Base-by-base conservation (phyloP, 1,284 basidiomycete genomes). In the Pyrrhoderma noxium region DNA sequence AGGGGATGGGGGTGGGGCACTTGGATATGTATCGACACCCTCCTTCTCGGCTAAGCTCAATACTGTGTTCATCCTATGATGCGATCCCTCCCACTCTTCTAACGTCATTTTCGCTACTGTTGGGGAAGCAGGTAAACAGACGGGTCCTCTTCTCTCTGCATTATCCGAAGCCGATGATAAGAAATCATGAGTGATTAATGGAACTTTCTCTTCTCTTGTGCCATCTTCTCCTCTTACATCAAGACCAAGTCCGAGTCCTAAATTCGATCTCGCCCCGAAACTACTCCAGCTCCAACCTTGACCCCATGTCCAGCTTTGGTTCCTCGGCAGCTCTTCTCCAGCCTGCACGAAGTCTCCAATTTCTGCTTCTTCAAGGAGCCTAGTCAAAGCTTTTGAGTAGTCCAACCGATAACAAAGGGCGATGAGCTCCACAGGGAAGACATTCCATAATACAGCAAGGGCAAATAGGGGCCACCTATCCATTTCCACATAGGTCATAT, bases 341-440 rank as follows among this genome's bases (percentile, higher is more conserved):
- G 42, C 23, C 16, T 3, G 8, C 42, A 19, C 16, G 8, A 25
- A 25, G 5, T 25, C 42, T n/a, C 19, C 16, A 8, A 7, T 8
- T 3, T 19, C 34, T 8, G 46, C 46, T 22, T 35, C 43, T 35
- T 31, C 27, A 5, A 5, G 27, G 11, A 31, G 27, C 11, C 27
- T 31, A 11, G 11, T 31, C 11, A 31, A 31, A 5, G 27, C 27
- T 31, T 11, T 31, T 5, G 36, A 22, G 42, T 37, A 53, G 38
- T 53, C 52, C 23, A 49, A 49, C 35, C 52, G 52, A 41, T 25
- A 49, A 35, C 52, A 53, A 23, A 53, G 42, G 8, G 47, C 21
- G 42, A 49, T 45, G 40, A 53, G 47, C 23, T 53, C 52, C 11
- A 45, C 47, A 22, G 52, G 51, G 47, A 53, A 53, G 9, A 53